Evolutionary conservation across 1,139 yeast genomes (phyloP).

Genomic region (Candida labiduridarum): DNA sequence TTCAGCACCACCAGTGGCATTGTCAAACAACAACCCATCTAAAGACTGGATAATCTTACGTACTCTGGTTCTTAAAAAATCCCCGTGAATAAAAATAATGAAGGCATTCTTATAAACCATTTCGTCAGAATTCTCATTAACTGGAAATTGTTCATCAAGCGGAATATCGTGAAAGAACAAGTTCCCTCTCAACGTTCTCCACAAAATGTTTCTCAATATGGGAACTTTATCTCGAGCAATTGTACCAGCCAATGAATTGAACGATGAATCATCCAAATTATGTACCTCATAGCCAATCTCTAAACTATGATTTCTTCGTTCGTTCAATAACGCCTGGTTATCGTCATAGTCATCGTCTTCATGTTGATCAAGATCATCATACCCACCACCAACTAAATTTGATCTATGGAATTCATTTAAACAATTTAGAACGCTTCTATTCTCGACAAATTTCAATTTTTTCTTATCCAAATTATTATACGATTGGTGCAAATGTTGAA

Average conservation of each 20-base stretch:
- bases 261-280: slow-evolving; percentile 50
- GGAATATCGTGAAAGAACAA: slow-evolving; percentile 51
- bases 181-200: slow-evolving; percentile 60
- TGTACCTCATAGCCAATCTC: slow-evolving; percentile 31
- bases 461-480: slow-evolving; percentile 26
- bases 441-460: slow-evolving; percentile 31
- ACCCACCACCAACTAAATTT: slow-evolving; percentile 15
- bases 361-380: slow-evolving; percentile 16
- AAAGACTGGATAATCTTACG: slow-evolving; percentile 78
- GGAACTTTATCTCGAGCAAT: slow-evolving; percentile 47
- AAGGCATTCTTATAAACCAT: slow-evolving; percentile 70
- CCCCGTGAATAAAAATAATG: slow-evolving; percentile 88
- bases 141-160: slow-evolving; percentile 40
- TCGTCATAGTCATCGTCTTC: slow-evolving; percentile 31
- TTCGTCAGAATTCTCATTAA: slow-evolving; percentile 43
- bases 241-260: slow-evolving; percentile 53
- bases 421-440: slow-evolving; percentile 33
- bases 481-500: slow-evolving; percentile 38
- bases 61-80: slow-evolving; percentile 64
- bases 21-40: slow-evolving; percentile 73
- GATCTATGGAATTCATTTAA: slow-evolving; percentile 33
- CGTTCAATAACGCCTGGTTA: slow-evolving; percentile 35
- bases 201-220: slow-evolving; percentile 51
- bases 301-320: slow-evolving; percentile 24
- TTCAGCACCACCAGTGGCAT: slow-evolving; percentile 58